phyloP scores from a whole-genome alignment of 139 green algal species.

The Chlorella sp. region DNA sequence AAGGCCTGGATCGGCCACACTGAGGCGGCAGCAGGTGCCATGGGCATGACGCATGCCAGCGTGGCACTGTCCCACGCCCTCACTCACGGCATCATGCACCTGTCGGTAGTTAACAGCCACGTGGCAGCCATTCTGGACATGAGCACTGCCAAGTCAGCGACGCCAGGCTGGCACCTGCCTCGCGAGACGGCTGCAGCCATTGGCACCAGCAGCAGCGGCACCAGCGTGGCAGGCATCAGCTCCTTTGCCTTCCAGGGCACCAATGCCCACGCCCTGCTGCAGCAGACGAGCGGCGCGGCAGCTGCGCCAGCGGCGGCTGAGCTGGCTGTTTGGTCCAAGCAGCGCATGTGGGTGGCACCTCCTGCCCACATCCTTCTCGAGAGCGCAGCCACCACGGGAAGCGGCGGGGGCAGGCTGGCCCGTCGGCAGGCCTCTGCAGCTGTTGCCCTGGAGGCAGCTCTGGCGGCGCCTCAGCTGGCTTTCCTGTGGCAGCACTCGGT shows the following conservation, averaged over 20 bases:
- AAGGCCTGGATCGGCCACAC: constrained; percentile 82
- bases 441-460: constrained; percentile 39
- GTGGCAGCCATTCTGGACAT: constrained; percentile 43
- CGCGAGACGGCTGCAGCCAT: neutral
- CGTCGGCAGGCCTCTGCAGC: neutral
- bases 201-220: neutral
- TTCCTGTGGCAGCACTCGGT: constrained; percentile 82
- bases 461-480: constrained; percentile 43
- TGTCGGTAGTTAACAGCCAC: constrained; percentile 40
- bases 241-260: constrained; percentile 86
- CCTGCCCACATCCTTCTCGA: constrained; percentile 55
- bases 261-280: constrained; percentile 63
- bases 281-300: neutral
- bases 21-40: constrained; percentile 78
- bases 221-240: constrained; percentile 56
- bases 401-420: constrained; percentile 20
- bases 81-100: constrained; percentile 45
- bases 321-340: neutral
- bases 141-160: constrained; percentile 18
- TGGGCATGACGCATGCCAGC: constrained; percentile 56
- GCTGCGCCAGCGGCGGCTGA: neutral
- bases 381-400: neutral
- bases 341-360: constrained; percentile 45
- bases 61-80: constrained; percentile 22
- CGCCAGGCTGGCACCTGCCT: constrained; percentile 36